Conservation (phyloP, 208 protist species). For the Vickermania ingenoplastis region DNA sequence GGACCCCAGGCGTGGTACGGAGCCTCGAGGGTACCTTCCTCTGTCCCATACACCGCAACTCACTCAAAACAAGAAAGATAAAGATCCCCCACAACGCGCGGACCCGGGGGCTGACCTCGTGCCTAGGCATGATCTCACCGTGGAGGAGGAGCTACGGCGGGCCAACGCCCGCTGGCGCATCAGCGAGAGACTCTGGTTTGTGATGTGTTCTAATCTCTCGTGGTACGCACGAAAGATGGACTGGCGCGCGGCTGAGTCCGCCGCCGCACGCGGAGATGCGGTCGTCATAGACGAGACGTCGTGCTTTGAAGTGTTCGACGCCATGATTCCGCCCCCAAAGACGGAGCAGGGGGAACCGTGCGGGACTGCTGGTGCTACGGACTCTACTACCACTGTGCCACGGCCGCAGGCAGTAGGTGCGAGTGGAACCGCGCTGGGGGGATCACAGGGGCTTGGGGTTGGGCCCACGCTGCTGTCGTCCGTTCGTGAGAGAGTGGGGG, state of each 20-base stretch:
- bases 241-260: conserved; percentile 22
- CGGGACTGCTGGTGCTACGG: neutral
- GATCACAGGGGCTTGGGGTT: too few relatives aligned
- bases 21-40: neutral
- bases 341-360: neutral
- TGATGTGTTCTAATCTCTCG: conserved; percentile 21
- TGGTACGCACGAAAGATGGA: conserved; percentile 21
- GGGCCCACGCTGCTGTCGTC: too few relatives aligned
- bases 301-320: conserved; percentile 9
- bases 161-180: neutral
- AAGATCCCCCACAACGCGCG: neutral
- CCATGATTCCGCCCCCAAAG: neutral
- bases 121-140: neutral
- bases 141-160: neutral
- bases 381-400: neutral
- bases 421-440: too few relatives aligned
- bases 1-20: neutral
- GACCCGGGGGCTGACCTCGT: neutral
- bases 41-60: too few relatives aligned
- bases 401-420: too few relatives aligned
- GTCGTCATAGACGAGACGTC: conserved; percentile 33
- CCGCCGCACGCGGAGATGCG: conserved; percentile 23
- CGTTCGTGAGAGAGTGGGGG: too few relatives aligned
- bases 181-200: conserved; percentile 10
- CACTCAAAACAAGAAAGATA: too few relatives aligned